Evolutionary conservation across 2,329 filamentous ascomycete genomes (phyloP).

Genomic region (Alternaria solani): DNA sequence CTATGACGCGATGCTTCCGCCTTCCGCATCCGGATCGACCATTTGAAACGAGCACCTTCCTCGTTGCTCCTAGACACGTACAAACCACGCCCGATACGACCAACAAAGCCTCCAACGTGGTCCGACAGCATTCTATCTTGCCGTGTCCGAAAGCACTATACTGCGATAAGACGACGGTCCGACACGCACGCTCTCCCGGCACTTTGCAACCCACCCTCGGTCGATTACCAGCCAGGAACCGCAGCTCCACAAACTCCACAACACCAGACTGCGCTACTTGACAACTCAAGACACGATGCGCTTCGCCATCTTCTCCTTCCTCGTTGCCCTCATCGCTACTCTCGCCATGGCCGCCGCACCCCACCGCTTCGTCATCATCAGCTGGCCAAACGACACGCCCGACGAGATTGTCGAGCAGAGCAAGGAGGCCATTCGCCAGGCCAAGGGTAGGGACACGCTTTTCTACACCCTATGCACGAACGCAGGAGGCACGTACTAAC

Average conservation of each 20-base stretch:
- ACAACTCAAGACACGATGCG: constrained; percentile 65
- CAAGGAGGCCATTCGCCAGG: constrained; percentile 72
- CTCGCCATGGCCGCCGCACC: constrained; percentile 67
- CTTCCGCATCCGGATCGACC: constrained; percentile 18
- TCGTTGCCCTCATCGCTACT: constrained; percentile 66
- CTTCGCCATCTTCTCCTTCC: constrained; percentile 64
- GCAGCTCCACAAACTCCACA: not conserved
- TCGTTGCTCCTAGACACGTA: constrained; percentile 9
- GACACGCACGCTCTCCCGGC: not conserved
- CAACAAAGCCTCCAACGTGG: not conserved
- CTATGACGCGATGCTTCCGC: constrained; percentile 16
- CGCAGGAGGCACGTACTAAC: constrained; percentile 49
- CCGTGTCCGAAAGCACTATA: not conserved
- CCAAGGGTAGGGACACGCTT: constrained; percentile 65
- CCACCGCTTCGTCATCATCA: constrained; percentile 79
- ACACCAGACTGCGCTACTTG: not conserved
- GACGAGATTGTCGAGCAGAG: constrained; percentile 73
- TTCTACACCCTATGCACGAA: not conserved
- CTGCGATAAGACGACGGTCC: not conserved
- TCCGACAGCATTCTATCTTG: not conserved
- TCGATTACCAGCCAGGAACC: not conserved
- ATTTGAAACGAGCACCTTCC: constrained; percentile 16
- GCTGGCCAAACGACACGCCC: constrained; percentile 75
- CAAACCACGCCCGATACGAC: not conserved
- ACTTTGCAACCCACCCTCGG: not conserved